Evolutionary conservation across 768 basidiomycete genomes (phyloP).

Genomic region (Termitomyces sp.): DNA sequence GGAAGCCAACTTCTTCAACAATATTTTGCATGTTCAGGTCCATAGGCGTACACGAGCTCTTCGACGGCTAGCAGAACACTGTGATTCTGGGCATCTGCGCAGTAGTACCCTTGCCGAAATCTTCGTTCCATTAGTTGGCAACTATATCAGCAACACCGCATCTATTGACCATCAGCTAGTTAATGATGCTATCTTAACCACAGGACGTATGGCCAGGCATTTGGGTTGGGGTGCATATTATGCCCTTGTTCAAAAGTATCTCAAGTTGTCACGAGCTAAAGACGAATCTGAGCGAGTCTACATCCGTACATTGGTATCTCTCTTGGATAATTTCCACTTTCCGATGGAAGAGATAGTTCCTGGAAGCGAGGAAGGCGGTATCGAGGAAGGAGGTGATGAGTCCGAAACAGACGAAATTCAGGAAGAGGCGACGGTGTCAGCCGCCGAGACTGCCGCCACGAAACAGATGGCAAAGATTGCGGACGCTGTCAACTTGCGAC

Average conservation of each 20-base stretch:
- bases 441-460: not conserved
- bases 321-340: constrained; percentile 92
- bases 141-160: constrained; percentile 62
- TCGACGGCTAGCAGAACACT: constrained; percentile 75
- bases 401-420: constrained; percentile 6
- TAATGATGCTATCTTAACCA: constrained; percentile 80
- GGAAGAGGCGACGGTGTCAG: not conserved
- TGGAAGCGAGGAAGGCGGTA: constrained; percentile 23
- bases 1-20: constrained; percentile 96
- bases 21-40: constrained; percentile 88
- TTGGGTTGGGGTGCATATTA: constrained; percentile 86
- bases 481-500: constrained; percentile 68
- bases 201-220: constrained; percentile 71
- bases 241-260: constrained; percentile 72
- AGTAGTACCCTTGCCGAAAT: constrained; percentile 73
- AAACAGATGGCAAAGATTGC: constrained; percentile 42
- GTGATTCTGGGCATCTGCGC: constrained; percentile 57
- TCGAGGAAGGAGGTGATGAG: constrained; percentile 26
- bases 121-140: constrained; percentile 82
- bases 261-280: constrained; percentile 64
- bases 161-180: constrained; percentile 81
- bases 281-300: constrained; percentile 72
- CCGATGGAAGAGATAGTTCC: constrained; percentile 60
- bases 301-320: constrained; percentile 76
- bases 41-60: constrained; percentile 87